Conservation (phyloP, 2,329 filamentous ascomycete genomes). For the Cladosporium sphaerospermum region DNA sequence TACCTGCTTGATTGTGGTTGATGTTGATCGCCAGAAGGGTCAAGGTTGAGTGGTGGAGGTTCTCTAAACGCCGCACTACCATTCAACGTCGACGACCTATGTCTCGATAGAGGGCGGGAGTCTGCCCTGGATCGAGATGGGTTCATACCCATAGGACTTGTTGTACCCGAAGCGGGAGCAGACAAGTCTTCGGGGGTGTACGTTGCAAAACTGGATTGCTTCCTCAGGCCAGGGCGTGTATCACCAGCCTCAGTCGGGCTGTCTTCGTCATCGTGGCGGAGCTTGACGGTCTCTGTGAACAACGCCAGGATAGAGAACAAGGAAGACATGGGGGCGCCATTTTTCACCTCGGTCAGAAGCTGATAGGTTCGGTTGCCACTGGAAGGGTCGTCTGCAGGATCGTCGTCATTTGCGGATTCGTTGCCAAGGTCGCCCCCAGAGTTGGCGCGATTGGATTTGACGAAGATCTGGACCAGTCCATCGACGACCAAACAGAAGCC, state of each 20-base stretch:
- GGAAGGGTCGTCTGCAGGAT: conserved; percentile 57
- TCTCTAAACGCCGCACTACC: conserved; percentile 19
- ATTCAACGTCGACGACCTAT: conserved; percentile 18
- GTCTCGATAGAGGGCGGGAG: conserved; percentile 23
- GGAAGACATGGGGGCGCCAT: conserved; percentile 96
- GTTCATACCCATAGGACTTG: conserved; percentile 21
- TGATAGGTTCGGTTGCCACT: conserved; percentile 80
- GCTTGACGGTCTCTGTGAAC: conserved; percentile 88
- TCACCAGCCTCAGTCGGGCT: conserved; percentile 32
- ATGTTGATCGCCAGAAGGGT: conserved; percentile 22
- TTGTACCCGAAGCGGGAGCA: conserved; percentile 21
- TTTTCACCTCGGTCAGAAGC: conserved; percentile 91
- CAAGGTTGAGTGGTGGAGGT: conserved; percentile 25
- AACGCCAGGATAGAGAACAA: conserved; percentile 94
- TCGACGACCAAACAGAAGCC: conserved; percentile 97
- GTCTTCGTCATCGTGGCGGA: conserved; percentile 64
- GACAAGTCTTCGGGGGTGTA: conserved; percentile 16
- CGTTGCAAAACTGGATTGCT: conserved; percentile 18
- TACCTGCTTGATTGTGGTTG: conserved; percentile 19
- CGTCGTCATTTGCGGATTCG: conserved; percentile 39
- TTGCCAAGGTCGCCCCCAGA: conserved; percentile 33
- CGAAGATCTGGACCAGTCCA: conserved; percentile 93
- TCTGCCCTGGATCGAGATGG: neutral
- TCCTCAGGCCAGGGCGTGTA: conserved; percentile 19
- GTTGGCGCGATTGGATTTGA: conserved; percentile 69